Percentiles rank a stretch among this genome's conserved stretches.
Evolutionary conservation across 23 red algal species (phyloP).

Genomic region (Chondrus crispus): DNA sequence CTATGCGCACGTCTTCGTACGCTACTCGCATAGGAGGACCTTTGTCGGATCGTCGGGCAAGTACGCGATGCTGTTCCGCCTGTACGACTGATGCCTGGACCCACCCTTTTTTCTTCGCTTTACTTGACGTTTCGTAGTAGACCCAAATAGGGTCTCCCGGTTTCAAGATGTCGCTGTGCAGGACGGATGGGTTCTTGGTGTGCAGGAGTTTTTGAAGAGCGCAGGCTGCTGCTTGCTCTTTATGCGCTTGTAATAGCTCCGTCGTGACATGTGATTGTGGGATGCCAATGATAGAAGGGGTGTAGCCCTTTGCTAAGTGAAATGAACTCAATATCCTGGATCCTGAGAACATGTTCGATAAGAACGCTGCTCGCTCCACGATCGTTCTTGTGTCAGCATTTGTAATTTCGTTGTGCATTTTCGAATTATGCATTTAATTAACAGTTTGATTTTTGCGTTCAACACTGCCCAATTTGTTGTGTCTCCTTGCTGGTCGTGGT

Average conservation of each 20-base stretch:
- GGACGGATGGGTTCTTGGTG: background rate
- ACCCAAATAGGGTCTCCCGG: background rate
- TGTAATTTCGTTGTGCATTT: background rate
- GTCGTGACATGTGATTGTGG: background rate
- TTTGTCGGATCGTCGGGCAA: background rate
- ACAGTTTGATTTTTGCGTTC: conserved; percentile 15
- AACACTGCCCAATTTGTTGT: conserved; percentile 3
- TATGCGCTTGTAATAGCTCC: background rate
- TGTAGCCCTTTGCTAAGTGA: background rate
- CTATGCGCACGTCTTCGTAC: background rate
- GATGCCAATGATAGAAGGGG: background rate
- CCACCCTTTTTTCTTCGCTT: background rate
- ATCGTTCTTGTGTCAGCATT: background rate
- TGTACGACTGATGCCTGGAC: background rate
- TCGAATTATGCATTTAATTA: background rate
- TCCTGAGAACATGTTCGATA: conserved; percentile 6
- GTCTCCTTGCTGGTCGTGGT: conserved; percentile 6
- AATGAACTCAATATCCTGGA: background rate
- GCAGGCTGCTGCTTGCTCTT: background rate
- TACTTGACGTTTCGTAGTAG: background rate
- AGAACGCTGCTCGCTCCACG: background rate
- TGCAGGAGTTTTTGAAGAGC: background rate
- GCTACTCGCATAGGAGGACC: background rate
- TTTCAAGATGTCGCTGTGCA: background rate
- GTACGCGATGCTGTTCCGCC: background rate